Evolutionary conservation across 768 basidiomycete species (phyloP).

Genomic region (Thelephora ganbajun): DNA sequence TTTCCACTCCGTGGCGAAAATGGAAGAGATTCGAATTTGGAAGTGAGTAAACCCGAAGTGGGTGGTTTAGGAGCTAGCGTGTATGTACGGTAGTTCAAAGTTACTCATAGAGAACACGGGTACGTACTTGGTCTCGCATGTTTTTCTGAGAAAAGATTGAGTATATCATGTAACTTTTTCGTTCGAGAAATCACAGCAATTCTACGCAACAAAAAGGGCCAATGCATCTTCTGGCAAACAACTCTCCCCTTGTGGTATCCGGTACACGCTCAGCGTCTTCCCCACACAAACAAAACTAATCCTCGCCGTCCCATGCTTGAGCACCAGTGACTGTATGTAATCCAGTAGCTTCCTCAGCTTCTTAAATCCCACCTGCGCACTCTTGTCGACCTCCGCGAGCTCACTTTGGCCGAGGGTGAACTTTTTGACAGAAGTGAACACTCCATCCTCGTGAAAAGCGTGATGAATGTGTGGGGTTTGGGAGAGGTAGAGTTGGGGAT

Average conservation of each 20-base stretch:
- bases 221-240: conserved; percentile 32
- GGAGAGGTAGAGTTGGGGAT: conserved; percentile 56
- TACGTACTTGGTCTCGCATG: too few species aligned
- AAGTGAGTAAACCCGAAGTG: too few species aligned
- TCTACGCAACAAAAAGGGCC: conserved; percentile 10
- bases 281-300: conserved; percentile 40
- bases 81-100: too few species aligned
- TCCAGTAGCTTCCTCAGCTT: conserved; percentile 16
- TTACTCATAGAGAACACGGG: too few species aligned
- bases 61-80: too few species aligned
- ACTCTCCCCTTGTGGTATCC: conserved; percentile 27
- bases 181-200: too few species aligned
- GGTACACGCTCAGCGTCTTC: conserved; percentile 31
- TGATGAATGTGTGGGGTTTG: conserved; percentile 49
- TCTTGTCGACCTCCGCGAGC: conserved; percentile 10
- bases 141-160: too few species aligned
- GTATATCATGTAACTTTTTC: too few species aligned
- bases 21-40: too few species aligned
- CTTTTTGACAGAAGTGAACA: conserved; percentile 37
- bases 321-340: conserved; percentile 32
- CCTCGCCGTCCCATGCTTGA: conserved; percentile 36
- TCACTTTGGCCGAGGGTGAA: conserved; percentile 14
- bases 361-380: conserved; percentile 17
- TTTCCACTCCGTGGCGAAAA: too few species aligned
- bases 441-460: conserved; percentile 41